Base-by-base conservation (phyloP, 192 early-diverging fungal species). In the Ambispora gerdemannii region DNA sequence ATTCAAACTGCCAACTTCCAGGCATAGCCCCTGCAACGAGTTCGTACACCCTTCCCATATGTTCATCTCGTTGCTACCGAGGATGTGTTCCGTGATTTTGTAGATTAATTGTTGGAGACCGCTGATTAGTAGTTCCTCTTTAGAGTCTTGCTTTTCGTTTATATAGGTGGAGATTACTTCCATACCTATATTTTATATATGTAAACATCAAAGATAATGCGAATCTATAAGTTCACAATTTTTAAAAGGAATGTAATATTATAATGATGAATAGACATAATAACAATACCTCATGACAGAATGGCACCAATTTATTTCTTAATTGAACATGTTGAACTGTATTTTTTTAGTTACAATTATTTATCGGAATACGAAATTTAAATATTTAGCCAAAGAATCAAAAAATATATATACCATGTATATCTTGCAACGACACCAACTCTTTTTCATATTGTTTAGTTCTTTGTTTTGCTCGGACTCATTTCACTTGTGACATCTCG, bases 381-480 rank as follows among this genome's bases (percentile, higher is more conserved):
- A n/a, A n/a, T n/a, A n/a, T n/a, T n/a, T n/a, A n/a, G n/a, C n/a
- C n/a, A n/a, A n/a, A n/a, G n/a, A n/a, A n/a, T n/a, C n/a, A n/a
- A 33, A 60, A 66, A 7, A 25, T 0, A 30, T 28, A 50, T 72
- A 67, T 82, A 64, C 83, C 83, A 64, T 86, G 78, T 28, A 86
- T 74, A 33, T 90, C 87, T 22, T 80, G 78, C 3, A 89, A 74
- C 33, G 81, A 55, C 6, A 76, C 73, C 3, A 84, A 78, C 59
- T 95, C 94, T 51, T 84, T 84, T 72, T 95, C 90, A 11, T 94
- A 77, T 67, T 76, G 74, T 70, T 88, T 61, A 96, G 78, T 60
- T 80, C 79, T 22, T 78, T 78, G 17, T 73, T 80, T 49, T 90
- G 74, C 51, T 90, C 85, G 8, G 78, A 82, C 72, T 97, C 94